Conservation (phyloP, 2,329 filamentous ascomycete genomes). For the Torrubiella hemipterigena region DNA sequence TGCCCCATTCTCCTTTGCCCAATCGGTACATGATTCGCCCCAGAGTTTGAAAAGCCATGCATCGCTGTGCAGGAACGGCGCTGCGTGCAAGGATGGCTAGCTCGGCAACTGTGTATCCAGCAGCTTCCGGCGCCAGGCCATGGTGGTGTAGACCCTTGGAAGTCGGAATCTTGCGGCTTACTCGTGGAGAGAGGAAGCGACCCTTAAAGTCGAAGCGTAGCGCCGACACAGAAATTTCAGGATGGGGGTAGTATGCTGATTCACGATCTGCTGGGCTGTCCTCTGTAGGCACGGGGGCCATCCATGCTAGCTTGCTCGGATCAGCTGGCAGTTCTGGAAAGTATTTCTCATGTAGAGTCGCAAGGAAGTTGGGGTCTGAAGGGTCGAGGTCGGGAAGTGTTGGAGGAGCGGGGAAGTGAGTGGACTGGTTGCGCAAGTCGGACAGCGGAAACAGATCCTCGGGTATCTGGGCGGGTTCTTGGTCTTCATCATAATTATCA, state of each 20-base stretch:
- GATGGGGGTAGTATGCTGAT: slow-evolving; percentile 67
- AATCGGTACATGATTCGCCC: slow-evolving; percentile 76
- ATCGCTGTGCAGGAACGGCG: slow-evolving; percentile 74
- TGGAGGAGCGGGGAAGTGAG: slow-evolving; percentile 50
- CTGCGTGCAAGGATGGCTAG: slow-evolving; percentile 71
- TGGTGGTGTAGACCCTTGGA: slow-evolving; percentile 86
- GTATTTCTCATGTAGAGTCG: slow-evolving; percentile 80
- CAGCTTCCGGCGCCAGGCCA: slow-evolving; percentile 80
- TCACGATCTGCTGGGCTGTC: slow-evolving; percentile 17
- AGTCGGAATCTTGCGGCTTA: slow-evolving; percentile 61
- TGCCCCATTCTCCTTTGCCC: slow-evolving; percentile 60
- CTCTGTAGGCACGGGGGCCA: slow-evolving; percentile 58
- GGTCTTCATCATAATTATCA: slow-evolving; percentile 27
- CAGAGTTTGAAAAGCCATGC: slow-evolving; percentile 82
- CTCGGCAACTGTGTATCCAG: slow-evolving; percentile 87
- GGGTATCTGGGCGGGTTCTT: slow-evolving; percentile 26
- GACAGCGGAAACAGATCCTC: slow-evolving; percentile 30
- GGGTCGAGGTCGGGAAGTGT: slow-evolving; percentile 66
- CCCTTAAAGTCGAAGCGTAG: slow-evolving; percentile 87
- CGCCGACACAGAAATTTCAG: slow-evolving; percentile 59
- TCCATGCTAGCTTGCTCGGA: slow-evolving; percentile 80
- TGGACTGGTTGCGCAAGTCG: slow-evolving; percentile 24
- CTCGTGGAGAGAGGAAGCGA: slow-evolving; percentile 63
- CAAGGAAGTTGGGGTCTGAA: slow-evolving; percentile 68
- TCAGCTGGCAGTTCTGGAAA: slow-evolving; percentile 81